Evolutionary conservation across 306 rosid species (phyloP), one percentile per base, ranked within the genome.

Genomic region (Medicago ruthenica): DNA sequence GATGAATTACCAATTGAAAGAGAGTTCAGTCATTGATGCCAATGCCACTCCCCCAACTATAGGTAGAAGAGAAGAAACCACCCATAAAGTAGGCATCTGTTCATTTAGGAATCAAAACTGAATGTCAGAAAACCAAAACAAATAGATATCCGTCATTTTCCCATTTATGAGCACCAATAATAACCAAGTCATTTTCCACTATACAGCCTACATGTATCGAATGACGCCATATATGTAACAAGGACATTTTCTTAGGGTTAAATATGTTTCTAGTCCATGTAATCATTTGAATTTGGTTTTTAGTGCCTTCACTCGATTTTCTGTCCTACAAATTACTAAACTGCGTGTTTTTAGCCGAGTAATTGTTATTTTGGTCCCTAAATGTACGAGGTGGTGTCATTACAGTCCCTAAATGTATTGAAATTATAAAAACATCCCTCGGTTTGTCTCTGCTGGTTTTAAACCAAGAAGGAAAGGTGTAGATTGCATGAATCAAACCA

Each of bases 1-100:
- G 66, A 15, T 80, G 17, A 70, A 70, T 86, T 92, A 95, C 98
- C 96, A 92, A 77, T 95, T 95, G 81, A 95, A 95, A 45, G 98
- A 86, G 68, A 90, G 80, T 86, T 92, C 97, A 21, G 97, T 90
- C 85, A 88, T 80, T 50, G 98, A 95, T 67, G 97, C 93, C 77
- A 95, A 47, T 78, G 83, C 93, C 85, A 92, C 98, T 78, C 97
- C 98, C 36, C 97, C 96, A n/a, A 88, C 91, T 80, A 95, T 88
- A 37, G 96, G 97, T n/a, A 92, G 15, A 48, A 95, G 93, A 63
- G 98, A 92, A 55, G 92, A 78, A 92, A 92, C 89, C 72, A 88
- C 91, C 97, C 95, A 86, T 4, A 89, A 57, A 83, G 77, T 81
- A 6, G 97, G 97, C 83, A 34, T 72, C 97, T 95, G 88, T 66